Conservation (phyloP, 192 early-diverging fungal genomes). For the Hyaloraphidium curvatum region DNA sequence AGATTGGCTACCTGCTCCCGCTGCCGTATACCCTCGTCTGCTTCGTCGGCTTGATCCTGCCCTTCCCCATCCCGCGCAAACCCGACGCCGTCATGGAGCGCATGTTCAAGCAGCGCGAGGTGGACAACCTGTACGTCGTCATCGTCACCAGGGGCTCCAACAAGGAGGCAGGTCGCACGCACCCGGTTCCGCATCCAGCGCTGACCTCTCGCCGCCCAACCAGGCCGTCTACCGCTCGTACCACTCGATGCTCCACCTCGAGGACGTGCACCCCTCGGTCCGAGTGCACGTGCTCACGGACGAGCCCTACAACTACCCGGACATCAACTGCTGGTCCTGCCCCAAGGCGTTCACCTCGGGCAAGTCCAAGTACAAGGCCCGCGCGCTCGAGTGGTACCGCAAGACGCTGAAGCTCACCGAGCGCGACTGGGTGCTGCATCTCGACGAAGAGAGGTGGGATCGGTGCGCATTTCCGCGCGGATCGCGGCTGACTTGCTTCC, state of each 20-base stretch:
- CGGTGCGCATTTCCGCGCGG: neutral
- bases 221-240: slow-evolving; percentile 29
- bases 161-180: slow-evolving; percentile 8
- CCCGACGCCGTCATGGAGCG: neutral
- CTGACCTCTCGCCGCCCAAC: too few species aligned
- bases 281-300: slow-evolving; percentile 36
- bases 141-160: slow-evolving; percentile 35
- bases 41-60: slow-evolving; percentile 30
- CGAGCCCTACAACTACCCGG: slow-evolving; percentile 39
- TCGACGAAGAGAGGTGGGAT: slow-evolving; percentile 24
- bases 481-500: neutral
- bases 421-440: slow-evolving; percentile 34
- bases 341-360: slow-evolving; percentile 24
- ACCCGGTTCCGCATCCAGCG: too few species aligned
- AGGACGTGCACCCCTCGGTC: slow-evolving; percentile 26
- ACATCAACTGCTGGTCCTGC: slow-evolving; percentile 38
- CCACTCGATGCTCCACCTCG: slow-evolving; percentile 32
- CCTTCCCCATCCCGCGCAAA: slow-evolving; percentile 30
- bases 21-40: slow-evolving; percentile 37
- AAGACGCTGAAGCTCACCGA: slow-evolving; percentile 30
- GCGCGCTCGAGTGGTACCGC: slow-evolving; percentile 38
- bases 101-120: slow-evolving; percentile 7
- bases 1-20: slow-evolving; percentile 30
- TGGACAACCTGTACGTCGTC: slow-evolving; percentile 38
- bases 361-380: slow-evolving; percentile 32